Conservation (phyloP, 2,329 filamentous ascomycete genomes). For the Fusarium compactum region DNA sequence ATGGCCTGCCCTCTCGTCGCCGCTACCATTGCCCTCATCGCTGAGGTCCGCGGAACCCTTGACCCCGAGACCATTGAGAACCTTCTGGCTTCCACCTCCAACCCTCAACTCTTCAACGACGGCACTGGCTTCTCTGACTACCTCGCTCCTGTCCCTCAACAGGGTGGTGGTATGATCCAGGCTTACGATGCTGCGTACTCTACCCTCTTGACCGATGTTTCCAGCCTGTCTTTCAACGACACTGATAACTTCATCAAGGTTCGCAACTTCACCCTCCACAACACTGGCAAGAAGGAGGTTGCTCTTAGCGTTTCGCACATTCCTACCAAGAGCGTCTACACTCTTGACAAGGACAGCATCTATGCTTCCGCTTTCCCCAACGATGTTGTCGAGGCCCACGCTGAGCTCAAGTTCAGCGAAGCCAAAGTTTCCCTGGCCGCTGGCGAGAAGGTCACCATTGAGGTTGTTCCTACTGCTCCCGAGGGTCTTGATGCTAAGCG, state of each 20-base stretch:
- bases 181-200: conserved; percentile 69
- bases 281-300: conserved; percentile 61
- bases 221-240: conserved; percentile 73
- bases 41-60: conserved; percentile 63
- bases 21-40: conserved; percentile 66
- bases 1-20: conserved; percentile 70
- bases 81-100: conserved; percentile 62
- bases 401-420: conserved; percentile 57
- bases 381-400: conserved; percentile 52
- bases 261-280: conserved; percentile 67
- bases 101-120: conserved; percentile 62
- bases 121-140: conserved; percentile 51
- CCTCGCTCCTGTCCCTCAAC: conserved; percentile 68
- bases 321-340: conserved; percentile 66
- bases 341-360: conserved; percentile 52
- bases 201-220: conserved; percentile 64
- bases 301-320: conserved; percentile 65
- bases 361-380: conserved; percentile 60
- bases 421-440: conserved; percentile 58
- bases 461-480: conserved; percentile 59
- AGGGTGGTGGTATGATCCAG: conserved; percentile 70
- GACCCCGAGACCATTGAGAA: conserved; percentile 63
- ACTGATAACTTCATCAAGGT: conserved; percentile 65
- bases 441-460: conserved; percentile 58
- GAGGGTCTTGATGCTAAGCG: conserved; percentile 50